Base-by-base conservation (phyloP, 2,329 filamentous ascomycete species). In the Colletotrichum horii region DNA sequence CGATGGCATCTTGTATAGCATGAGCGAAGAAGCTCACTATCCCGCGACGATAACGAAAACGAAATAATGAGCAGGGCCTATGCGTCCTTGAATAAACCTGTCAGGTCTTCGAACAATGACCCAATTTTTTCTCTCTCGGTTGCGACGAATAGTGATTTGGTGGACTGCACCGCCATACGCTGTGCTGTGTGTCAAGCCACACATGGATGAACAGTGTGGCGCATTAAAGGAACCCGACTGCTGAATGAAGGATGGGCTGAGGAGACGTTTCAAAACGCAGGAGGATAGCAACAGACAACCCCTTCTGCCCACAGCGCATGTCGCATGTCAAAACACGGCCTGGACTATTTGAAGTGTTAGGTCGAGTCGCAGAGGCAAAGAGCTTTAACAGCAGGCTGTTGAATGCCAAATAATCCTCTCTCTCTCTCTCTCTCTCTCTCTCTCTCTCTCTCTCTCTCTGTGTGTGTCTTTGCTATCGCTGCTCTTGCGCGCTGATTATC, bases 1-100 rank as follows among this genome's bases (percentile, higher is more conserved):
- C 73, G 76, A 77, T 77, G 73, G 60, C 76, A 77, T 77, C 69
- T 77, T 77, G 73, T 66, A 77, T 77, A 74, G 76, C 28, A 62
- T 48, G 74, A 36, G 65, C 52, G 14, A n/a, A 48, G 30, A 43
- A 30, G 52, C 60, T 66, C 32, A 22, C 60, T 76, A 70, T 77
- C 73, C 68, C 62, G 61, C 61, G 48, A 55, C 58, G 71, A 65
- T 65, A 26, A 56, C 30, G 61, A 69, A 28, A 26, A 56, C 30
- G 61, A 69, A 28, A 32, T 62, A 62, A 76, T 58, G 56, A 70
- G n/a, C 48, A 71, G 43, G 19, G 34, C 56, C 22, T 24, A 24
- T 66, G 14, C 32, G 22, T 68, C 56, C 28, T 22, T 52, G 12
- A 61, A 28, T 6, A 14, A 28, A 15, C 22, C 22, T 28, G 16